Base-by-base conservation (phyloP, 2,329 filamentous ascomycete genomes). In the Aspergillus alliaceus region DNA sequence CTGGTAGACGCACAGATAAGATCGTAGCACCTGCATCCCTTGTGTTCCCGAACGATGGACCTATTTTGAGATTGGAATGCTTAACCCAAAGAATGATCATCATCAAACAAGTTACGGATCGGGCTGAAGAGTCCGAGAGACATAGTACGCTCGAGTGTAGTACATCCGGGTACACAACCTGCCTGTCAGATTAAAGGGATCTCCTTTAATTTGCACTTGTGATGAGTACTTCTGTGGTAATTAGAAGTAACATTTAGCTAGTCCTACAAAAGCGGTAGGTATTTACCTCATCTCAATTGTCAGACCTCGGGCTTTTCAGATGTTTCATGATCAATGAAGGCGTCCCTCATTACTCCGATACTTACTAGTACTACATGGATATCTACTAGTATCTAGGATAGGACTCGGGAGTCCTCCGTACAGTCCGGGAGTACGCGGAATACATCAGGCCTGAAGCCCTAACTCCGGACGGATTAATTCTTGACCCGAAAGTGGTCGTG, bases 11-110 rank as follows among this genome's bases (percentile, higher is more conserved):
- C 8, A 2, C 22, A 47, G 44, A 31, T 47, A 31, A 47, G 44
- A 47, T 47, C 27, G 25, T 47, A 20, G 27, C 37, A 40, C n/a
- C 20, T 20, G n/a, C n/a, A 47, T n/a, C 44, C 44, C 44, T 47
- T 31, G n/a, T 47, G 44, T 22, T 31, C 25, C 25, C 31, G n/a
- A 32, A 32, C 32, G 27, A 48, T 31, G 25, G 9, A 22, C 35
- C 44, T 48, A 32, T 48, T 48, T 34, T 48, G 44, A 48, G 44
- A 32, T 32, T 48, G 44, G 44, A 48, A 32, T 48, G 44, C 25
- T 14, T n/a, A 31, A 27, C 40, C 25, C 24, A n/a, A n/a, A 44
- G 18, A 44, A 44, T 44, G 24, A 44, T 44, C n/a, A 44, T 7
- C 14, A 27, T 42, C 11, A 14, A 24, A 22, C 14, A n/a, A 42